A percentile compares a stretch with the other conserved stretches of the same genome.
phyloP scores from a whole-genome alignment of 2,329 filamentous ascomycete species.

The Nigrograna mackinnonii region DNA sequence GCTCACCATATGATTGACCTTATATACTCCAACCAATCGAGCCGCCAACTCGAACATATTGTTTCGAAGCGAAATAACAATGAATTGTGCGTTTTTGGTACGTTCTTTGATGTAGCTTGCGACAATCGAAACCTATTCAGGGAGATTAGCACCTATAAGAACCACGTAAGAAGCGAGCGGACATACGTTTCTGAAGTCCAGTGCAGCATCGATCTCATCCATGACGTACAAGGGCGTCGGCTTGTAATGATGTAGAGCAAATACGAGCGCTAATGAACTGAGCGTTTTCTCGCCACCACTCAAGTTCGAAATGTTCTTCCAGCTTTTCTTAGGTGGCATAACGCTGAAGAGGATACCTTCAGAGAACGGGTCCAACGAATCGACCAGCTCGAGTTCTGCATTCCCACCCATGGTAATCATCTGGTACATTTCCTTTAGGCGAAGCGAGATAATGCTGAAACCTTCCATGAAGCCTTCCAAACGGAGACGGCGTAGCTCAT shows the following conservation, averaged over 20 bases:
- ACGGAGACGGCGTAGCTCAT: conserved; percentile 86
- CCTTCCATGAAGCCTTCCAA: conserved; percentile 98
- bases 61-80: conserved; percentile 95
- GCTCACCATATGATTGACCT: conserved; percentile 91
- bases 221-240: conserved; percentile 98
- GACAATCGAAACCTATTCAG: conserved; percentile 82
- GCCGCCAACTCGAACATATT: conserved; percentile 99
- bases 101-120: conserved; percentile 99
- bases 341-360: conserved; percentile 97
- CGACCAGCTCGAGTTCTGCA: conserved; percentile 94
- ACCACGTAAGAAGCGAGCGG: neutral
- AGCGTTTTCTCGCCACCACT: conserved; percentile 97
- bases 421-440: conserved; percentile 99
- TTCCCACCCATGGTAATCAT: conserved; percentile 99
- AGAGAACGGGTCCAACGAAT: conserved; percentile 93
- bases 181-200: conserved; percentile 97
- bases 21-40: conserved; percentile 94
- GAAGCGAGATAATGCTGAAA: conserved; percentile 89
- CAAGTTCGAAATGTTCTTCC: conserved; percentile 98
- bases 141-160: conserved; percentile 3
- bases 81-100: conserved; percentile 98
- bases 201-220: conserved; percentile 97
- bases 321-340: conserved; percentile 99
- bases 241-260: conserved; percentile 97
- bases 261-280: conserved; percentile 91